phyloP scores from a whole-genome alignment of 2,329 filamentous ascomycete genomes.

The Fusarium tricinctum region DNA sequence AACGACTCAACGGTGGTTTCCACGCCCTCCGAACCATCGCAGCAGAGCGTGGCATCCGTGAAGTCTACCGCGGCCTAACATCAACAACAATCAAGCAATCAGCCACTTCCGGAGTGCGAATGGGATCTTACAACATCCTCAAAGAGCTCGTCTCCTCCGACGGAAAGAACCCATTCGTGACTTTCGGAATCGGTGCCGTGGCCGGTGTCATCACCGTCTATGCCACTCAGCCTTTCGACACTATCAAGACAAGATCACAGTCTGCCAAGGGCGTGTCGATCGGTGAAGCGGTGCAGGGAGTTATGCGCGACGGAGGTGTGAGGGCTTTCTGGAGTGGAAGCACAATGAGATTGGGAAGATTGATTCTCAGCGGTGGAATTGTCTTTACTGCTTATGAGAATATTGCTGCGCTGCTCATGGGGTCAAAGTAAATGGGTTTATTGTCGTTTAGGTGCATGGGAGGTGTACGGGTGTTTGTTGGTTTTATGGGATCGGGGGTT shows the following conservation, averaged over 20 bases:
- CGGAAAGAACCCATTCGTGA: constrained; percentile 54
- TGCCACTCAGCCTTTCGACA: constrained; percentile 72
- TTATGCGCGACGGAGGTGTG: constrained; percentile 70
- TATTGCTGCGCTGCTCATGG: constrained; percentile 54
- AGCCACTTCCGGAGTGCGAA: constrained; percentile 61
- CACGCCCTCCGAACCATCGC: constrained; percentile 55
- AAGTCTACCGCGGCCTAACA: constrained; percentile 60
- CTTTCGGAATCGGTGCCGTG: constrained; percentile 72
- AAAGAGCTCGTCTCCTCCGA: constrained; percentile 51
- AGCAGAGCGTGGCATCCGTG: constrained; percentile 57
- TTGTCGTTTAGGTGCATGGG: fast-evolving
- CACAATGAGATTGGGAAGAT: constrained; percentile 74
- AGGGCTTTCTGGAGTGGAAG: constrained; percentile 76
- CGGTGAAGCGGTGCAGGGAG: constrained; percentile 66
- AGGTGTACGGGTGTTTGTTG: background rate
- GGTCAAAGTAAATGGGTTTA: background rate
- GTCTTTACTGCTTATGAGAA: constrained; percentile 74
- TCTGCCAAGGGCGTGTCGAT: constrained; percentile 70
- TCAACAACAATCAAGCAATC: constrained; percentile 64
- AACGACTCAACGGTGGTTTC: constrained; percentile 49
- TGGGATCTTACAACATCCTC: constrained; percentile 64
- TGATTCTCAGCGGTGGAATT: constrained; percentile 76
- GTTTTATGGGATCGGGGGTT: background rate
- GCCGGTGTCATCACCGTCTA: constrained; percentile 73
- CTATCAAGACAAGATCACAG: constrained; percentile 74